Evolutionary conservation across 441 rosid genomes (phyloP).

Genomic region (Kokia cookei): DNA sequence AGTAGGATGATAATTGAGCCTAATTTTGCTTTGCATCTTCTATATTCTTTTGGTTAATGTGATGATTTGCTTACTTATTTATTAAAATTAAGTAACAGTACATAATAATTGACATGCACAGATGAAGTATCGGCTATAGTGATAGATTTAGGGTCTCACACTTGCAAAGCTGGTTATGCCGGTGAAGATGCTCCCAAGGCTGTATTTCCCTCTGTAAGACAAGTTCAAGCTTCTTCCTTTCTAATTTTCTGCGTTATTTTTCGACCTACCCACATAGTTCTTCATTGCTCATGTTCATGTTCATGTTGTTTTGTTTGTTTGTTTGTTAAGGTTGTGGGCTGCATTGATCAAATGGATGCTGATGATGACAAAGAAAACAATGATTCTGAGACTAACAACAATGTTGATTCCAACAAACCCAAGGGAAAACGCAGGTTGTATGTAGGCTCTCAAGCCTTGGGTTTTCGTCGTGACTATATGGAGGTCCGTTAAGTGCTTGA

Average conservation of each 20-base stretch:
- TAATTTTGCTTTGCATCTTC: neutral
- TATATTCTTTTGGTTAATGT: neutral
- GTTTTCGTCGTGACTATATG: conserved; percentile 89
- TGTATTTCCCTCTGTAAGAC: conserved; percentile 91
- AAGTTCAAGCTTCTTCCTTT: neutral
- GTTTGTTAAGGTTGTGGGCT: conserved; percentile 81
- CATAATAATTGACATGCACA: conserved; percentile 22
- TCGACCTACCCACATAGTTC: neutral
- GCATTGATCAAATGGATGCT: conserved; percentile 86
- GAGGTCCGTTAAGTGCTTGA: conserved; percentile 48
- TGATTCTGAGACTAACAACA: conserved; percentile 48
- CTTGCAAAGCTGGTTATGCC: conserved; percentile 99
- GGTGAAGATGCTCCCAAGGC: conserved; percentile 99
- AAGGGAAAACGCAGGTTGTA: conserved; percentile 68
- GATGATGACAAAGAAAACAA: conserved; percentile 35
- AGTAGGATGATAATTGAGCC: conserved; percentile 22
- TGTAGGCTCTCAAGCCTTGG: conserved; percentile 90
- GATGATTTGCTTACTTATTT: neutral
- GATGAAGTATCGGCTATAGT: conserved; percentile 99
- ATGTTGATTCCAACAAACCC: conserved; percentile 52
- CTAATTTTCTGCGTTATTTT: neutral
- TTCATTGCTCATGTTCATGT: neutral
- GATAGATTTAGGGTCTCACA: conserved; percentile 93
- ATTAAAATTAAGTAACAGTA: neutral
- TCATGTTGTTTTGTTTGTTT: conserved; percentile 6